These are phyloP conservation scores for Zygosaccharomyces siamensis DNA, from an alignment of 805 yeast genomes.

Conservation along the genomic window DNA sequence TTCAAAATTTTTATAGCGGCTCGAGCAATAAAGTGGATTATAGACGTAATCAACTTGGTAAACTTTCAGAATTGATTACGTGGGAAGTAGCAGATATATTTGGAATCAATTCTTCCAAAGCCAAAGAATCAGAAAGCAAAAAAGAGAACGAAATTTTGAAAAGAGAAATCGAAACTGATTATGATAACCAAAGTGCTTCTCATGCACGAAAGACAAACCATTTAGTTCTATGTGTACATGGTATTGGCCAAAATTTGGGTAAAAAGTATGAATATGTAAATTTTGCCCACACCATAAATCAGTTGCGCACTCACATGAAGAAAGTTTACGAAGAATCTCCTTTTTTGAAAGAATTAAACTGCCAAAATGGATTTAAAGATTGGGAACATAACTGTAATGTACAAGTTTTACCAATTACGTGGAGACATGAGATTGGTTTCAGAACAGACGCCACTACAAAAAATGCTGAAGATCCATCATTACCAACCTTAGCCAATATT, in stretches of 20 bases:
- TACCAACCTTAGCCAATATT: slow-evolving; percentile 65
- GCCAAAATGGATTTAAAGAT: slow-evolving; percentile 39
- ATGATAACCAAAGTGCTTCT: slow-evolving; percentile 41
- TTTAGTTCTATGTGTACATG: slow-evolving; percentile 85
- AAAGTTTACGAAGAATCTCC: slow-evolving; percentile 42
- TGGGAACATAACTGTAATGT: slow-evolving; percentile 51
- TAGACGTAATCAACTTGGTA: slow-evolving; percentile 13
- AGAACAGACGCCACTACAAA: slow-evolving; percentile 43
- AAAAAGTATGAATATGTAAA: slow-evolving; percentile 72
- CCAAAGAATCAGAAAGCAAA: slow-evolving; percentile 8
- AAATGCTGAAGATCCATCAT: slow-evolving; percentile 36
- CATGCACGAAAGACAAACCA: slow-evolving; percentile 44
- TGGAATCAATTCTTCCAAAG: slow-evolving; percentile 2
- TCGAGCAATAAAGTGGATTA: slow-evolving; percentile 10
- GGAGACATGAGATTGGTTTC: slow-evolving; percentile 79
- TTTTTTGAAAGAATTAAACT: slow-evolving; percentile 41
- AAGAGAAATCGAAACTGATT: slow-evolving; percentile 48
- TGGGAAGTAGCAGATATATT: slow-evolving; percentile 20
- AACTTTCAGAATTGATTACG: slow-evolving; percentile 20
- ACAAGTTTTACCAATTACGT: slow-evolving; percentile 84
- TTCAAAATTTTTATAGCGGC: slow-evolving; percentile 24
- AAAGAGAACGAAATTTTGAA: slow-evolving; percentile 36
- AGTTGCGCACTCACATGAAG: slow-evolving; percentile 55
- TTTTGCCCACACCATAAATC: slow-evolving; percentile 79
- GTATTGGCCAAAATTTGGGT: slow-evolving; percentile 88